These are phyloP conservation scores for Trichoderma reesei DNA, from an alignment of 495 filamentous ascomycete species.

Conservation along the genomic window DNA sequence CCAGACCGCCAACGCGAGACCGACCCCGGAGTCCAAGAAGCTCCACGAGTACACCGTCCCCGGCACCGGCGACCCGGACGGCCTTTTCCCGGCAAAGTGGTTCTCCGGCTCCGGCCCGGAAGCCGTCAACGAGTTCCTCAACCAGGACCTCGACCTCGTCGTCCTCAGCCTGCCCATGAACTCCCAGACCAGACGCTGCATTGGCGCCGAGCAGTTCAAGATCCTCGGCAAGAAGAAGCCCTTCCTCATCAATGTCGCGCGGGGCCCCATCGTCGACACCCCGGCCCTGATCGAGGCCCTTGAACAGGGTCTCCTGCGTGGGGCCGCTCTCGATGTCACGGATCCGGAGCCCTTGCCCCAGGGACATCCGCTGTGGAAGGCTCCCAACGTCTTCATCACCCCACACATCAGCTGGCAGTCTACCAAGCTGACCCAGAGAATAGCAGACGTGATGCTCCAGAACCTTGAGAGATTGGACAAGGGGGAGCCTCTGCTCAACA, in stretches of 20 bases:
- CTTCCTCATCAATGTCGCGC: slow-evolving; percentile 64
- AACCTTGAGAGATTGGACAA: slow-evolving; percentile 24
- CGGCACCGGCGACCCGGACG: slow-evolving; percentile 69
- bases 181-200: slow-evolving; percentile 46
- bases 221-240: slow-evolving; percentile 48
- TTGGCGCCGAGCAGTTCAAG: slow-evolving; percentile 56
- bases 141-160: slow-evolving; percentile 61
- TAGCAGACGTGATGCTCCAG: slow-evolving; percentile 41
- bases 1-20: slow-evolving; percentile 59
- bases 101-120: slow-evolving; percentile 55
- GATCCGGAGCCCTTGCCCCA: slow-evolving; percentile 73
- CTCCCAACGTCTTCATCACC: slow-evolving; percentile 64
- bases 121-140: slow-evolving; percentile 55
- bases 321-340: slow-evolving; percentile 75
- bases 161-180: slow-evolving; percentile 66
- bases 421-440: slow-evolving; percentile 46
- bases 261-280: slow-evolving; percentile 63
- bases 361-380: slow-evolving; percentile 62
- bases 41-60: slow-evolving; percentile 62
- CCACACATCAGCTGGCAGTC: slow-evolving; percentile 67
- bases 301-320: slow-evolving; percentile 48
- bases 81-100: slow-evolving; percentile 61
- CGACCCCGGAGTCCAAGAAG: slow-evolving; percentile 42
- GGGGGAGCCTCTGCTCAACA: slow-evolving; percentile 24
- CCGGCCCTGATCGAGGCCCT: slow-evolving; percentile 56